Conservation (phyloP, 257 asterid genomes). For the Nicotiana tabacum region DNA sequence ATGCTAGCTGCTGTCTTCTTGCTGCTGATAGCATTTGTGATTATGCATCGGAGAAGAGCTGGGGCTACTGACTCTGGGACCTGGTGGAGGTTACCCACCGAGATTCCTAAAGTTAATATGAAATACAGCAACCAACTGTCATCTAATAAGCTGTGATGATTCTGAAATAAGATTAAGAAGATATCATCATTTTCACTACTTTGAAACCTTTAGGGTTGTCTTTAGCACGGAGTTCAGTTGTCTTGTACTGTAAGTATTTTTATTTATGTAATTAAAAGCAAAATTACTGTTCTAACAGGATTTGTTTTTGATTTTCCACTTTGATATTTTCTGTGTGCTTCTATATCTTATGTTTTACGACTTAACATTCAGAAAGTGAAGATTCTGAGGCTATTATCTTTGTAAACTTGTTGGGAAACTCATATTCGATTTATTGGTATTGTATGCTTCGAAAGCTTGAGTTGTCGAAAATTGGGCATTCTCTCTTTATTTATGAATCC, state of each 20-base stretch:
- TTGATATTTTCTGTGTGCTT: not conserved
- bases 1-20: conserved; percentile 50
- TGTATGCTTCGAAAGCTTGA: not conserved
- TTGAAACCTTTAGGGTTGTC: not conserved
- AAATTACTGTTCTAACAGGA: not conserved
- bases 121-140: conserved; percentile 36
- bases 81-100: conserved; percentile 72
- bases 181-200: not conserved
- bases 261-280: not conserved
- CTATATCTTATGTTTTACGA: not conserved
- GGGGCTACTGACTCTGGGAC: conserved; percentile 23
- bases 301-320: not conserved
- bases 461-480: not conserved
- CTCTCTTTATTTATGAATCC: not conserved
- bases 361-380: not conserved
- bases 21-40: conserved; percentile 47
- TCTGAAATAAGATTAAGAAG: conserved; percentile 1
- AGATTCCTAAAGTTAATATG: conserved; percentile 48
- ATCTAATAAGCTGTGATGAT: conserved; percentile 37
- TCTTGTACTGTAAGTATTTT: conserved; percentile 7
- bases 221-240: not conserved
- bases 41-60: conserved; percentile 47
- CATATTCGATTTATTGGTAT: not conserved
- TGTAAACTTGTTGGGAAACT: not conserved
- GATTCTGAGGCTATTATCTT: not conserved